Percentiles rank a stretch among this genome's conserved stretches.
Evolutionary conservation across 2,329 filamentous ascomycete species (phyloP).

Genomic region (Botrytis fragariae): DNA sequence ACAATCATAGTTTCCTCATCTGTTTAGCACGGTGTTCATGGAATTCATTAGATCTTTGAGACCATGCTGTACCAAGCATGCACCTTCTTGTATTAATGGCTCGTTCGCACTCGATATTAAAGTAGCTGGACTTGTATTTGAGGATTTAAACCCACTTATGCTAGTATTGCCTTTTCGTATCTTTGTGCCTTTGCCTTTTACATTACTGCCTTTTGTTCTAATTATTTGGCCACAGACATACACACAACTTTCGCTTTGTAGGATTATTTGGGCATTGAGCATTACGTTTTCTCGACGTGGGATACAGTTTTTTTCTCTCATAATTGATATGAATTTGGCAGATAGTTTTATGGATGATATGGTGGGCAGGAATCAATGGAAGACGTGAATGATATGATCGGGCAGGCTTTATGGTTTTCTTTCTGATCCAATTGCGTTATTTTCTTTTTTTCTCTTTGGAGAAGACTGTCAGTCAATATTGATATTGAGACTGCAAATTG

Average conservation of each 20-base stretch:
- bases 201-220: neutral
- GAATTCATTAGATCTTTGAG: neutral
- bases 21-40: neutral
- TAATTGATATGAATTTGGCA: neutral
- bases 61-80: neutral
- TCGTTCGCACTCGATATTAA: neutral
- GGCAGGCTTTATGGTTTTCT: neutral
- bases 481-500: neutral
- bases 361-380: neutral
- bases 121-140: slow-evolving; percentile 6
- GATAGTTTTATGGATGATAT: neutral
- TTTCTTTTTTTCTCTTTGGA: slow-evolving; percentile 5
- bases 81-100: slow-evolving; percentile 11
- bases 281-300: neutral
- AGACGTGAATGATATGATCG: neutral
- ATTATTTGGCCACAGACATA: neutral
- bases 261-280: slow-evolving; percentile 15
- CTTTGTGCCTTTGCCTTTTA: neutral
- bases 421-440: neutral
- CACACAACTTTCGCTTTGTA: slow-evolving; percentile 15
- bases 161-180: slow-evolving; percentile 7
- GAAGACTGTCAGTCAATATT: neutral
- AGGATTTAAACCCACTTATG: slow-evolving; percentile 6
- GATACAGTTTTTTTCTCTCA: neutral
- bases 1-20: neutral